Evolutionary conservation across 768 basidiomycete genomes (phyloP).

Genomic region (Tylopilus sp.): DNA sequence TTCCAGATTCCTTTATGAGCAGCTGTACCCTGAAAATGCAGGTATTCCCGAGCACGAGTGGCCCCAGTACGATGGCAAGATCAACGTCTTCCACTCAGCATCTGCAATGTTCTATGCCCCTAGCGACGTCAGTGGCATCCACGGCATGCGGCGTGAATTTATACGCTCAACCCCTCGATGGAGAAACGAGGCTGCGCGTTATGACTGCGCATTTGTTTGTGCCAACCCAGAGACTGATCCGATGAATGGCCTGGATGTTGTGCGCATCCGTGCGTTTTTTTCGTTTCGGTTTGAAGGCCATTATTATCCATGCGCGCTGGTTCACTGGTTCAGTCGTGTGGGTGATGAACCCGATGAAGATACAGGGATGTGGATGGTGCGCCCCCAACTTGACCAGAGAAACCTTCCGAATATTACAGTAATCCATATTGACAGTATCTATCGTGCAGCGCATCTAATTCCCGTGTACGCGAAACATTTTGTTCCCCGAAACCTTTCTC

Average conservation of each 20-base stretch:
- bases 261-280: constrained; percentile 18
- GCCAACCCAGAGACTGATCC: not conserved
- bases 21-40: not conserved
- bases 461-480: not conserved
- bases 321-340: constrained; percentile 21
- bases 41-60: not conserved
- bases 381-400: constrained; percentile 1
- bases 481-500: no score
- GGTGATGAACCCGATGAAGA: constrained; percentile 19
- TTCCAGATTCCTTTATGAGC: no score
- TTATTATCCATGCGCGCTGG: constrained; percentile 17
- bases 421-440: not conserved
- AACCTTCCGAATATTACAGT: not conserved
- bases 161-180: not conserved
- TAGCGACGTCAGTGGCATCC: not conserved
- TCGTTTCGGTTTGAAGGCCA: constrained; percentile 10
- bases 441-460: not conserved
- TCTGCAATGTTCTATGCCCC: not conserved
- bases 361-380: constrained; percentile 31
- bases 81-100: not conserved
- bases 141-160: not conserved
- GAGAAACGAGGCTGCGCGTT: not conserved
- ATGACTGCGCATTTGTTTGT: not conserved
- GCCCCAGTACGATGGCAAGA: not conserved
- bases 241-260: constrained; percentile 20